Base-by-base conservation (phyloP, 306 rosid genomes). In the Mimosa bimucronata region DNA sequence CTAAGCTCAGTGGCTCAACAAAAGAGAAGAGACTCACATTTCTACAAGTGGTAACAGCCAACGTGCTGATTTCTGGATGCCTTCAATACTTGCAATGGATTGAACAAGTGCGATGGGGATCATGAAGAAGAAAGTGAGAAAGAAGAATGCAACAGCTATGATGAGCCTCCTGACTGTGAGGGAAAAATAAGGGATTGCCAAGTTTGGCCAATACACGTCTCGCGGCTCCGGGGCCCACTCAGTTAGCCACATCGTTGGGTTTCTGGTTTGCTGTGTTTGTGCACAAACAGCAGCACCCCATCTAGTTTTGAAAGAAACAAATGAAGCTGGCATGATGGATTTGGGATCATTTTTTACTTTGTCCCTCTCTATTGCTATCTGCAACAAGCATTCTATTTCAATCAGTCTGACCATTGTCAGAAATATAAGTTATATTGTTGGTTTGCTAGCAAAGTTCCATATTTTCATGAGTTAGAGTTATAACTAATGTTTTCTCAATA, bases 211-310 rank as follows among this genome's bases (percentile, higher is more conserved):
- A 80, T 91, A 96, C 40, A 93, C 87, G 34, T 96, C 99, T 16
- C 94, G 92, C 28, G 99, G 99, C 85, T 93, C 99, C 19, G 99
- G 86, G 71, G 99, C 98, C 99, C 99, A 96, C 60, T 93, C 97
- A 0, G 97, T 93, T 75, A 96, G 82, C 99, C 99, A 96, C 83
- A 87, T 0, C 77, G 97, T 93, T 61, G 99, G 98, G 79, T 93
- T 86, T 75, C 88, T 91, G 64, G 94, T 86, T 88, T 96, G 99
- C 82, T 96, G 99, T 84, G 99, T 96, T 85, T 96, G 99, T 55
- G 99, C 99, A 86, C 99, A 96, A 81, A 96, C 98, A 64, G 99
- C 99, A 81, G 99, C 97, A 64, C 92, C 98, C 99, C 99, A 96
- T 79, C 97, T 90, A 48, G 83, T 82, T 82, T 89, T 96, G 76